Percentiles rank a stretch among this genome's conserved stretches.
phyloP scores from a whole-genome alignment of 371 early-diverging fungal genomes.

The Mucor racemosus region DNA sequence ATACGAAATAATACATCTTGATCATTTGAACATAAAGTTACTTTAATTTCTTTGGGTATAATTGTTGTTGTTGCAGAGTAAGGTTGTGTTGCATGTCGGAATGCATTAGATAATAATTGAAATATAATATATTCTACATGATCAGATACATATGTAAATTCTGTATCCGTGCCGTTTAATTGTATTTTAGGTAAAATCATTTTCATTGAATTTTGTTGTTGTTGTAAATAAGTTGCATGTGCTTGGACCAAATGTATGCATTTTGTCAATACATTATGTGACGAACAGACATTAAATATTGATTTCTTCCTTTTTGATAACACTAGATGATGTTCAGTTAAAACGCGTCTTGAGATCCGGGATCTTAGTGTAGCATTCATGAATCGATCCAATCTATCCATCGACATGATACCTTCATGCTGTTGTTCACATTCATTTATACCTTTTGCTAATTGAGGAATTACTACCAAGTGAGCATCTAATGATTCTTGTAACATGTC shows the following conservation, averaged over 20 bases:
- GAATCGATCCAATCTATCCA: constrained; percentile 70
- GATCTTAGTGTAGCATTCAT: constrained; percentile 79
- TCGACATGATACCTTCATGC: constrained; percentile 39
- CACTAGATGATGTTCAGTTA: constrained; percentile 85
- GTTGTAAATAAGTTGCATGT: constrained; percentile 13
- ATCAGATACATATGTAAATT: constrained; percentile 84
- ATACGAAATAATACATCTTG: constrained; percentile 77
- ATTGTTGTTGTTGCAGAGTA: constrained; percentile 26
- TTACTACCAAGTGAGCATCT: constrained; percentile 74
- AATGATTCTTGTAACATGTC: constrained; percentile 64
- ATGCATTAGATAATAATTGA: constrained; percentile 80
- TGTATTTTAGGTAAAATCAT: constrained; percentile 8
- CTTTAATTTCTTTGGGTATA: constrained; percentile 48
- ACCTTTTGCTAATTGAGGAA: constrained; percentile 82
- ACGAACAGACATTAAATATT: constrained; percentile 63
- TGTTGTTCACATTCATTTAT: constrained; percentile 74
- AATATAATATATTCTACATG: constrained; percentile 87
- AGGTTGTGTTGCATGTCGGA: constrained; percentile 44
- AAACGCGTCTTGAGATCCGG: constrained; percentile 82
- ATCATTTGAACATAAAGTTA: constrained; percentile 71
- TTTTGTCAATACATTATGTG: constrained; percentile 61
- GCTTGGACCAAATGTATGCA: constrained; percentile 57
- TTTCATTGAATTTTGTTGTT: neutral
- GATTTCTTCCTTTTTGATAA: constrained; percentile 52
- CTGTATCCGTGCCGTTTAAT: constrained; percentile 46